phyloP scores from a whole-genome alignment of 2,329 filamentous ascomycete genomes.

The Rutstroemia sp. region DNA sequence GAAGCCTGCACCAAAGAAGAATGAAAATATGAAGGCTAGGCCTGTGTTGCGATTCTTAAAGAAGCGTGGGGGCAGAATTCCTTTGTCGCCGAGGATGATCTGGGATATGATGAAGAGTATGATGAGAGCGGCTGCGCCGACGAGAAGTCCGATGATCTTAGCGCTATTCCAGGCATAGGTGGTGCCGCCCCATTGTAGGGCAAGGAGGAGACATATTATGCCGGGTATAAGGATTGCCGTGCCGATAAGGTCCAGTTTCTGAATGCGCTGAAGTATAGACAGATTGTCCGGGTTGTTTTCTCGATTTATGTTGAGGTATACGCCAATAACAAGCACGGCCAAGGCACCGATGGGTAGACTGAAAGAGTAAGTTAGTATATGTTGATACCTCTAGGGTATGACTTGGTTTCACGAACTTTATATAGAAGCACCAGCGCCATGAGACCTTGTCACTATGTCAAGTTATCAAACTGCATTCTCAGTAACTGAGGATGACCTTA shows the following conservation, averaged over 20 bases:
- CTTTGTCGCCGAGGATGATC: conserved; percentile 26
- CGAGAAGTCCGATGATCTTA: conserved; percentile 31
- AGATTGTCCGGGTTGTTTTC: conserved; percentile 25
- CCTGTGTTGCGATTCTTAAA: conserved; percentile 22
- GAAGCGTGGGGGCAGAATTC: conserved; percentile 34
- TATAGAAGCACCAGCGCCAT: conserved; percentile 29
- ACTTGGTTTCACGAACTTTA: conserved; percentile 11
- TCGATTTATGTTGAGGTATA: conserved; percentile 36
- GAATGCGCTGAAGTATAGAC: conserved; percentile 16
- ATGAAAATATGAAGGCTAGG: conserved; percentile 15
- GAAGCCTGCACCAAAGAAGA: conserved; percentile 23
- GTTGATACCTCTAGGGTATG: background rate
- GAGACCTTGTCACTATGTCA: conserved; percentile 18
- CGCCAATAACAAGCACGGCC: conserved; percentile 32
- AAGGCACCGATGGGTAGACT: conserved; percentile 30
- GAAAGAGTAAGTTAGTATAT: background rate
- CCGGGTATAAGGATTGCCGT: conserved; percentile 30
- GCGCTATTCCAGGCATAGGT: conserved; percentile 31
- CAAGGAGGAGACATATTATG: conserved; percentile 32
- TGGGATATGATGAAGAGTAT: conserved; percentile 29
- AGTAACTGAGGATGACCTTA: background rate
- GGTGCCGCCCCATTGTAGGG: conserved; percentile 34
- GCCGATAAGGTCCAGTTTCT: conserved; percentile 31
- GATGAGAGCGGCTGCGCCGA: conserved; percentile 26
- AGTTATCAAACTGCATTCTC: background rate